These are phyloP conservation scores for Aegilops speltoides DNA, from an alignment of 176 grass and related monocot species.

Conservation along the genomic window DNA sequence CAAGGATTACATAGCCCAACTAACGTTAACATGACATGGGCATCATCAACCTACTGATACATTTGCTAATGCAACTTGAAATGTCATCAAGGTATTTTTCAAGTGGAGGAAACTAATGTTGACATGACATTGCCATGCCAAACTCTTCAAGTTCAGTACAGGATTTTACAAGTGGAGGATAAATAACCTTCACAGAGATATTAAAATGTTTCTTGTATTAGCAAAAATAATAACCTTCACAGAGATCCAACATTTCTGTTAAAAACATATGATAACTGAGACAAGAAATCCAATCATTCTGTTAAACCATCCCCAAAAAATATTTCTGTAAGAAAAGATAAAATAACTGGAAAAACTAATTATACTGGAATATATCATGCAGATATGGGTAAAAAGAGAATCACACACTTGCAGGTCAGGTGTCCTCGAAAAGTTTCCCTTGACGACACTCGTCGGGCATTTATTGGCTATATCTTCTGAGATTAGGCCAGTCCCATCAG, in stretches of 20 bases:
- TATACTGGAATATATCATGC: not conserved
- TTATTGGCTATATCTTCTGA: slow-evolving; percentile 67
- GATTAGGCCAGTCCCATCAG: slow-evolving; percentile 81
- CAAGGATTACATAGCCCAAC: not conserved
- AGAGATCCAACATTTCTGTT: too few species aligned
- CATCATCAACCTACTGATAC: not conserved
- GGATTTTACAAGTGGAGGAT: not conserved
- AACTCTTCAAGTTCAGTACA: not conserved
- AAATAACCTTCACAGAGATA: too few species aligned
- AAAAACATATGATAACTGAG: too few species aligned
- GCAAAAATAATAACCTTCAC: not conserved
- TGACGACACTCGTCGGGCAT: slow-evolving; percentile 47
- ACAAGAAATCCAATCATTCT: not conserved
- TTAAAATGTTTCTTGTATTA: not conserved
- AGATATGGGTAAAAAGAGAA: not conserved
- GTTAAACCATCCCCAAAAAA: not conserved
- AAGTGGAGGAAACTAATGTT: too few species aligned
- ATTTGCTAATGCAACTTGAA: not conserved
- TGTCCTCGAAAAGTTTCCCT: slow-evolving; percentile 33
- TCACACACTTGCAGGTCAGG: slow-evolving; percentile 16
- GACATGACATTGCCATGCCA: not conserved
- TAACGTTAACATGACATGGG: not conserved
- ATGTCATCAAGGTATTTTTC: not conserved
- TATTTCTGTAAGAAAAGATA: not conserved
- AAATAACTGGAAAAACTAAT: not conserved